phyloP scores from a whole-genome alignment of 108 stramenopile genomes.

The Parmales sp. region DNA sequence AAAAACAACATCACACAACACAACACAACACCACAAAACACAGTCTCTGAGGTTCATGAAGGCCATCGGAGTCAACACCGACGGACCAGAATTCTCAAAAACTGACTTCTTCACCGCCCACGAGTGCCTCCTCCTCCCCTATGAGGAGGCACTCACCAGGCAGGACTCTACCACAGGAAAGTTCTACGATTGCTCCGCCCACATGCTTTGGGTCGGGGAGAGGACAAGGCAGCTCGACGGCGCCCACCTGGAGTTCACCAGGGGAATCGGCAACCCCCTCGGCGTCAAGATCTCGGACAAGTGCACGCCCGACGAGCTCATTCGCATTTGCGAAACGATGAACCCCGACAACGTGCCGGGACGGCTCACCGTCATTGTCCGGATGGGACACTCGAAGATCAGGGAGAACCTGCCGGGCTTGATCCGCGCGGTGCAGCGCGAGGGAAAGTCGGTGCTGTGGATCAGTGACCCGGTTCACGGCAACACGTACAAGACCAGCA shows the following conservation, averaged over 20 bases:
- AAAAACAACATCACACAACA: no score
- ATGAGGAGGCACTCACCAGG: conserved; percentile 94
- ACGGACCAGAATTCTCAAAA: conserved; percentile 64
- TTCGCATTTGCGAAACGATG: conserved; percentile 78
- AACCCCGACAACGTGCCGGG: conserved; percentile 95
- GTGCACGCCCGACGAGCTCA: conserved; percentile 86
- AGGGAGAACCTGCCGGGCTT: conserved; percentile 86
- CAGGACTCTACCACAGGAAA: conserved; percentile 88
- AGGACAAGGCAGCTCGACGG: conserved; percentile 93
- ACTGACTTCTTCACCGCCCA: conserved; percentile 93
- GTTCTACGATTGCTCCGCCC: conserved; percentile 93
- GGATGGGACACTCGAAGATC: conserved; percentile 94
- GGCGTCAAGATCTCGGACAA: conserved; percentile 95
- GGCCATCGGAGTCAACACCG: conserved; percentile 89
- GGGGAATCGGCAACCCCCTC: conserved; percentile 93
- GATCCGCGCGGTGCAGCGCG: conserved; percentile 90
- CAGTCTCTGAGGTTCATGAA: conserved; percentile 92
- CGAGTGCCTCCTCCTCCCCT: conserved; percentile 93
- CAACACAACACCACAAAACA: no score
- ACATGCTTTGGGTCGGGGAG: conserved; percentile 99
- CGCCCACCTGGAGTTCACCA: conserved; percentile 94
- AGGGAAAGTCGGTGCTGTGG: conserved; percentile 91
- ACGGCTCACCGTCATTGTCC: conserved; percentile 89
- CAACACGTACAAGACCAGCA: conserved; percentile 87
- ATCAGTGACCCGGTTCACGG: conserved; percentile 95